Base-by-base conservation (phyloP, 305 asterid genomes). In the Fraxinus sp. region DNA sequence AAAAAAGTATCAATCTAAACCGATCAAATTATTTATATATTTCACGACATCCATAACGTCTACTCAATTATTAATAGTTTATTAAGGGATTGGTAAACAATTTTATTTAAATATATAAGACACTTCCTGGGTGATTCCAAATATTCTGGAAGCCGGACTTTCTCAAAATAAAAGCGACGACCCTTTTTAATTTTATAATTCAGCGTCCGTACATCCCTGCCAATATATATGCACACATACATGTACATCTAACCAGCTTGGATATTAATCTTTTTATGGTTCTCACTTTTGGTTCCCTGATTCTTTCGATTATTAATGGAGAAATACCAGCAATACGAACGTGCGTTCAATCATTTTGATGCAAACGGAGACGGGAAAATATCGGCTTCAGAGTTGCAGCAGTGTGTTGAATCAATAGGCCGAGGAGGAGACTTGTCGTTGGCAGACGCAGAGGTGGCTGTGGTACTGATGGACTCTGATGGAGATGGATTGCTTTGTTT, bases 401-500 rank as follows among this genome's bases (percentile, higher is more conserved):
- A 18, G 66, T 88, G 93, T 85, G 62, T 68, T 26, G 37, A 16
- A 68, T 77, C 84, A 1, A 83, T 80, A 2, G 74, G 87, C 55
- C 30, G 72, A 9, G 72, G 32, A 8, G 87, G 86, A 6, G 83
- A 80, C 3, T 85, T 88, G 83, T 80, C 91, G 62, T 78, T 62
- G 55, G 94, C 89, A 44, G 97, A 91, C 26, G 89, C 90, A 52
- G 88, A 81, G 80, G 64, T 81, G 4, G 92, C 94, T 24, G 89
- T 94, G 81, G 83, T 20, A 82, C 37, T 83, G 32, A 83, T 89
- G 86, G 93, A 91, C 28, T 80, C 89, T 1, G 91, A 91, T 84
- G 90, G 88, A 2, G 94, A 94, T 49, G 95, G 93, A 0, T 57
- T 86, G 64, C 52, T 94, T 81, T 84, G 88, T 80, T 33, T 92